Evolutionary conservation across 352 stramenopile species (phyloP), one percentile per base, ranked within the genome.

Genomic region (Phytopythium vexans): DNA sequence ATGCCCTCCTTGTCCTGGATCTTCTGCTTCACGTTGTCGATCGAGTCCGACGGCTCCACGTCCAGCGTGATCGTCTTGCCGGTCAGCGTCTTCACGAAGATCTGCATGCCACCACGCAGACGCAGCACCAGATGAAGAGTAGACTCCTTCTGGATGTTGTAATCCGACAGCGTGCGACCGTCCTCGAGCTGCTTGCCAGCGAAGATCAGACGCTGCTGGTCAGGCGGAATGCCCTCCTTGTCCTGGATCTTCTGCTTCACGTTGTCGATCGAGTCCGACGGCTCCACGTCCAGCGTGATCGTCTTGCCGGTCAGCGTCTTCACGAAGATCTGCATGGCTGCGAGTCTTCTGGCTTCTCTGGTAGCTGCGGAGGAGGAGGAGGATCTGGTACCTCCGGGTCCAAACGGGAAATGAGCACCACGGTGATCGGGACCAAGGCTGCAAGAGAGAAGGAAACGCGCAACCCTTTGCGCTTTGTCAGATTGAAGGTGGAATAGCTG

Each of bases 171-270:
- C n/a, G 90, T 96, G 63, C 95, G 95, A 33, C 76, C 76, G 58
- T 95, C 89, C 60, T 97, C 88, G n/a, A 98, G 75, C 77, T 98
- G 91, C 71, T 98, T 96, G 48, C 61, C 52, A 6, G 32, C 47
- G 11, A 36, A 59, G 4, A 59, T 16, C 5, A 70, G 36, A 9
- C 34, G 39, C 41, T 62, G 57, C 6, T 52, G 10, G 8, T 44
- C 41, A 1, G 15, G 4, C 8, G 61, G 27, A 15, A 66, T 56
- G 42, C 92, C 93, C 70, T 97, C 89, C 70, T 88, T 98, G 68
- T 97, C 88, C 54, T 95, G 71, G 59, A 98, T 97, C 74, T 97
- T 98, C 35, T 88, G 84, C 86, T 99, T 99, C 41, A 99, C 95
- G 68, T 98, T 95, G 72, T 97, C 92, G 56, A 98, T 97, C 34